A percentile compares a stretch with the other conserved stretches of the same genome.
phyloP scores from a whole-genome alignment of 306 rosid genomes.

The Prunus mume region DNA sequence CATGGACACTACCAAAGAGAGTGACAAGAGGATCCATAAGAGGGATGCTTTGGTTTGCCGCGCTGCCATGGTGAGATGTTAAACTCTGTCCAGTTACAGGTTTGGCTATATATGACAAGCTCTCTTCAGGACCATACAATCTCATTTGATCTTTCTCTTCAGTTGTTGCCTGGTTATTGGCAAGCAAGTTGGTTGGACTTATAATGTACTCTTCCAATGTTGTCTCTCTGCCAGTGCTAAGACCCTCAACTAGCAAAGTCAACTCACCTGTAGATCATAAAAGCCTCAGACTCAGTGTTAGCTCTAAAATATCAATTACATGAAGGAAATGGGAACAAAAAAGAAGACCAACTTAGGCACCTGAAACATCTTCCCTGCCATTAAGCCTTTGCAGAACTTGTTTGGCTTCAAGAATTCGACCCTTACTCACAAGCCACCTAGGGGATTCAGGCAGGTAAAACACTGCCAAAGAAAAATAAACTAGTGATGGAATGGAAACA shows the following conservation, averaged over 20 bases:
- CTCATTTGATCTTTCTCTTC: not conserved
- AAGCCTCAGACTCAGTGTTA: not conserved
- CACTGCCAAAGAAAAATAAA: constrained; percentile 19
- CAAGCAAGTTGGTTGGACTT: not conserved
- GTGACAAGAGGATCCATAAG: constrained; percentile 32
- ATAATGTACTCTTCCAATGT: constrained; percentile 27
- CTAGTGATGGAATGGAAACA: constrained; percentile 25
- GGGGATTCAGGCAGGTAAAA: constrained; percentile 38
- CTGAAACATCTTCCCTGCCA: constrained; percentile 29
- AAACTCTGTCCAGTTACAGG: constrained; percentile 6
- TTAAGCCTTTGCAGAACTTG: constrained; percentile 26
- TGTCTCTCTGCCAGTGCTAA: constrained; percentile 22
- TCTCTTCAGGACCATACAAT: constrained; percentile 4
- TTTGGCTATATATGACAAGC: constrained; percentile 18
- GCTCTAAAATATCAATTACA: not conserved
- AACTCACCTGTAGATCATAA: constrained; percentile 16
- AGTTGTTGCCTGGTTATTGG: not conserved
- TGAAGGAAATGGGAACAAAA: not conserved
- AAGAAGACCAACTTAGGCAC: not conserved
- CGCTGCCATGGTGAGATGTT: constrained; percentile 4
- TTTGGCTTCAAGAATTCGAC: constrained; percentile 27
- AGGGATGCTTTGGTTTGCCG: not conserved
- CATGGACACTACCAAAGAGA: constrained; percentile 27
- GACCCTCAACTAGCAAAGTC: constrained; percentile 32
- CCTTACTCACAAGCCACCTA: constrained; percentile 36